Conservation (phyloP, 2,329 filamentous ascomycete species). For the Alternaria sp. region DNA sequence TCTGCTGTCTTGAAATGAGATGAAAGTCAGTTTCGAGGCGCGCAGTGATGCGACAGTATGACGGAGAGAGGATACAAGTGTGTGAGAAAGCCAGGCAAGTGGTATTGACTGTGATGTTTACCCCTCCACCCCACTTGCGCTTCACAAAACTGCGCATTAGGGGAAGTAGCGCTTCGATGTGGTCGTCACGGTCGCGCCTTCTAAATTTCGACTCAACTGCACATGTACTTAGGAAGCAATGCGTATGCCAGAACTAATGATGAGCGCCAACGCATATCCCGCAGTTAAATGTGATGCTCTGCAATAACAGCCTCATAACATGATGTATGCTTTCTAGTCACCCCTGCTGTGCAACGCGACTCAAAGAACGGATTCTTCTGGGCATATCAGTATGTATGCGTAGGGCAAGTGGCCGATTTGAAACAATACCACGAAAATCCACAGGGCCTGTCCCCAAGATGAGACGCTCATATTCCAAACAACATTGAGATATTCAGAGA, state of each 20-base stretch:
- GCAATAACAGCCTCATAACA: not conserved
- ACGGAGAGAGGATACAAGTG: not conserved
- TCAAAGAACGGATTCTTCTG: not conserved
- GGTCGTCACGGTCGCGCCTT: not conserved
- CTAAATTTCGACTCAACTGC: not conserved
- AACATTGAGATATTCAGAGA: too few species aligned
- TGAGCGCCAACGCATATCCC: not conserved
- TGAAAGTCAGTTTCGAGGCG: not conserved
- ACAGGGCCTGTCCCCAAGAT: fast-evolving
- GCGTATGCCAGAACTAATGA: not conserved
- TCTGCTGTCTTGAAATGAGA: not conserved
- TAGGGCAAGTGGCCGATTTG: not conserved
- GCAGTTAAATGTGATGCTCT: not conserved
- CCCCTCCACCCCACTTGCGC: slow-evolving; percentile 1
- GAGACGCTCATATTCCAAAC: too few species aligned
- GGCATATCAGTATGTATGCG: not conserved
- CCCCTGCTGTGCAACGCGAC: not conserved
- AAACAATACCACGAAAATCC: not conserved
- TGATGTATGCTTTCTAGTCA: not conserved
- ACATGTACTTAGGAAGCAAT: fast-evolving
- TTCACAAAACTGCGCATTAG: not conserved
- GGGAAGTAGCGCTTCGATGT: not conserved
- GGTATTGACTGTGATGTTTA: not conserved
- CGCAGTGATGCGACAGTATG: not conserved
- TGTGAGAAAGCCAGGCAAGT: not conserved